phyloP scores from a whole-genome alignment of 2,329 filamentous ascomycete species.

The Fusarium haematococcum region DNA sequence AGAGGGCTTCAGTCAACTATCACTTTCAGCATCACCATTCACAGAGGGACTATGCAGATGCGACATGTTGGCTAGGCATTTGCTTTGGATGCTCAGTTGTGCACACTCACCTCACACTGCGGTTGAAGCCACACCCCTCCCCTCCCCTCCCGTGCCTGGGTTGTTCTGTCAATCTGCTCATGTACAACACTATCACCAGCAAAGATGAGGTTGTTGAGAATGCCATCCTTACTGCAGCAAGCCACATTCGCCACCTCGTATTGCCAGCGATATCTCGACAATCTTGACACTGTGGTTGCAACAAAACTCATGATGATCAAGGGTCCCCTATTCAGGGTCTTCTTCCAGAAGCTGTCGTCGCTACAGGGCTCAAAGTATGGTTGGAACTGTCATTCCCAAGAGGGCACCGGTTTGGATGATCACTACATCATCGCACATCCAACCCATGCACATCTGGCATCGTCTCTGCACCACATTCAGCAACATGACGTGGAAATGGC shows the following conservation, averaged over 20 bases:
- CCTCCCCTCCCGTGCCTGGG: slow-evolving; percentile 10
- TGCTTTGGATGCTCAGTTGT: not conserved
- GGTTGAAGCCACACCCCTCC: slow-evolving; percentile 14
- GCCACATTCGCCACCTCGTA: slow-evolving; percentile 8
- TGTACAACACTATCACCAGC: slow-evolving; percentile 5
- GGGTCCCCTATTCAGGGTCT: slow-evolving; percentile 31
- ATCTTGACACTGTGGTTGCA: not conserved
- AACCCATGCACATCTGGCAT: slow-evolving; percentile 37
- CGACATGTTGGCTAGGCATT: not conserved
- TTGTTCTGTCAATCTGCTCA: not conserved
- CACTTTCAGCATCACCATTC: not conserved
- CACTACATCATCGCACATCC: slow-evolving; percentile 40
- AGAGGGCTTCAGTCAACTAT: not conserved
- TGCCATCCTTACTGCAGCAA: not conserved
- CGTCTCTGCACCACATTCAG: slow-evolving; percentile 6
- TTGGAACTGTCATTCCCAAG: slow-evolving; percentile 35
- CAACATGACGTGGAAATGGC: slow-evolving; percentile 5
- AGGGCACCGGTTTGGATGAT: slow-evolving; percentile 32
- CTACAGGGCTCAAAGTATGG: slow-evolving; percentile 29
- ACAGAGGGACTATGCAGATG: not conserved
- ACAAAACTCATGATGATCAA: slow-evolving; percentile 4
- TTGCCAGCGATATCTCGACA: slow-evolving; percentile 3
- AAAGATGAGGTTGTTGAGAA: slow-evolving; percentile 3
- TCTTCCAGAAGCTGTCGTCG: slow-evolving; percentile 33
- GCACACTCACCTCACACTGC: not conserved